A percentile compares a stretch with the other conserved stretches of the same genome.
These are phyloP conservation scores for Claviceps cyperi DNA, from an alignment of 2,329 filamentous ascomycete species.

Conservation along the genomic window DNA sequence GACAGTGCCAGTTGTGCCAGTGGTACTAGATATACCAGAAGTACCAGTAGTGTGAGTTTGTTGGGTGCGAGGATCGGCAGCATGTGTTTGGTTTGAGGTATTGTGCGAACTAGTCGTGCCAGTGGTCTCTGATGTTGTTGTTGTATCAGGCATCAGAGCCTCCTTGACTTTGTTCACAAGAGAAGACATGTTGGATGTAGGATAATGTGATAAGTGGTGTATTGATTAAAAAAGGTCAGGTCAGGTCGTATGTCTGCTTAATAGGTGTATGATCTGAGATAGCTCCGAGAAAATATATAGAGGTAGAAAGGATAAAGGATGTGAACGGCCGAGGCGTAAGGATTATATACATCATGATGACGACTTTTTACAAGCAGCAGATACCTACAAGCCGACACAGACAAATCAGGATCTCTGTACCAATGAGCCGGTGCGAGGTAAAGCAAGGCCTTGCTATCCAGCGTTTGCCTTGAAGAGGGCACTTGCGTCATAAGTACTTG, in stretches of 20 bases:
- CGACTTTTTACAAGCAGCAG: neutral
- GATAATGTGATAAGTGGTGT: neutral
- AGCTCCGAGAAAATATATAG: neutral
- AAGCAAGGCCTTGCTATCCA: neutral
- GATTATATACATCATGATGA: conserved; percentile 5
- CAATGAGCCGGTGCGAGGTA: neutral
- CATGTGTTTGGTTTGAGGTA: conserved; percentile 21
- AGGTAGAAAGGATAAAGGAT: neutral
- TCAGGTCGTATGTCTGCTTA: no score
- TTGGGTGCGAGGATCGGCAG: conserved; percentile 35
- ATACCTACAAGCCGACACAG: neutral
- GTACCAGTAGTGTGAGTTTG: conserved; percentile 22
- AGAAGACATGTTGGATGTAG: conserved; percentile 30
- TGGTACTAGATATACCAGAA: neutral
- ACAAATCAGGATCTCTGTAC: conserved; percentile 1
- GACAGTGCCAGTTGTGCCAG: conserved; percentile 8
- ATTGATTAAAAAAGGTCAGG: neutral
- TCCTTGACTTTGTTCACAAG: conserved; percentile 48
- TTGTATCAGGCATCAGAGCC: conserved; percentile 30
- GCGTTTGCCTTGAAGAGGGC: neutral
- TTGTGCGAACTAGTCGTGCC: neutral
- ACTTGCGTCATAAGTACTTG: conserved; percentile 5
- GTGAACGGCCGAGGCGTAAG: neutral
- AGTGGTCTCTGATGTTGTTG: conserved; percentile 7
- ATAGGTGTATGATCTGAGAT: neutral